Evolutionary conservation across 345 rosid species (phyloP), one percentile per base, ranked within the genome.

Genomic region (Microthlaspi erraticum): DNA sequence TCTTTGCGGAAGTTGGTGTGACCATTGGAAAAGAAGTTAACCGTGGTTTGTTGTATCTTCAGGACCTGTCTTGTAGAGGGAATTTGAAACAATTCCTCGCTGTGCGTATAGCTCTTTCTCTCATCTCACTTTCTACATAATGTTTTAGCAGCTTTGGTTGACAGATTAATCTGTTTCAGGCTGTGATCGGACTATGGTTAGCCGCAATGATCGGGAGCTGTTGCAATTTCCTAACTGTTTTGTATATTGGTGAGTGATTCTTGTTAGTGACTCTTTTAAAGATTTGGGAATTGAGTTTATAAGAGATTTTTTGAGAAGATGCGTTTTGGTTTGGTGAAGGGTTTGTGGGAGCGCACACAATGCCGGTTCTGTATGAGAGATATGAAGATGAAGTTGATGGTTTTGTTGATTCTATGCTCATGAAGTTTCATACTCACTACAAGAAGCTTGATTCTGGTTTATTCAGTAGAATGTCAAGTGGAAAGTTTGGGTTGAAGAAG

Each of bases 161-260:
- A 14, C 42, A 14, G 54, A 3, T 17, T 7, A 45, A 17, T 45
- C 50, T 56, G 5, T 42, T 60, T n/a, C 85, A 95, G 99, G 91
- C 82, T 49, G 69, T 75, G 10, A 64, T 50, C 53, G 82, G 96
- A 81, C 80, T 95, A 73, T 90, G 87, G 92, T 75, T 36, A 66
- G 88, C 86, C 53, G 96, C 98, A 50, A 76, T 95, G 14, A 73
- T 92, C n/a, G 97, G 99, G 62, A 92, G 94, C 87, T 95, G 96
- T 83, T 95, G 90, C 87, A 92, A 87, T 69, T 90, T 95, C 69
- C 80, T 95, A 45, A 92, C 98, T 17, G 96, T 92, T 77, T 23
- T 92, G n/a, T 95, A 92, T 59, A 71, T 88, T 64, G 97, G 99
- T 95, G 65, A 86, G 92, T 59, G 18, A 12, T 12, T 51, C 53